A percentile compares a stretch with the other conserved stretches of the same genome.
Conservation (phyloP, 1,139 yeast species). For the Blastobotrys aristatus region DNA sequence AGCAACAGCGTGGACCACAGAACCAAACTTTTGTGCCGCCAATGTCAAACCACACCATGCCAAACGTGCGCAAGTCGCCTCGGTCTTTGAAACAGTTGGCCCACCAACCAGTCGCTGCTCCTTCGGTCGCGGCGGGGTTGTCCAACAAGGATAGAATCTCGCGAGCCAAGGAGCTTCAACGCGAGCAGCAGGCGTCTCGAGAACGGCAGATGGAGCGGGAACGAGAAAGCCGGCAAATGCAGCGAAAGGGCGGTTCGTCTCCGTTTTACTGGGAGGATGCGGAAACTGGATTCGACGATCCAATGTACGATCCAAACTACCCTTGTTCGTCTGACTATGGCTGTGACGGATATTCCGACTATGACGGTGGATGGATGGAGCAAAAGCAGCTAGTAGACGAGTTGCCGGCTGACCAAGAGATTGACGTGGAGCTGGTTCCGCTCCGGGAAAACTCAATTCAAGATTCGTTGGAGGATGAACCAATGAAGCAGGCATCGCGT, state of each 20-base stretch:
- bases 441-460: neutral
- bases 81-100: neutral
- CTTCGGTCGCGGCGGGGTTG: no score
- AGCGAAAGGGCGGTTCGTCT: neutral
- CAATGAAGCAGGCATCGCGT: neutral
- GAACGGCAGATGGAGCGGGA: slow-evolving; percentile 11
- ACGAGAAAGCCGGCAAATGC: slow-evolving; percentile 3
- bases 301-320: neutral
- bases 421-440: neutral
- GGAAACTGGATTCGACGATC: slow-evolving; percentile 3
- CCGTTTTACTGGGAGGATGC: slow-evolving; percentile 3
- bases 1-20: no score
- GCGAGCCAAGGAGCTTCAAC: slow-evolving; percentile 9
- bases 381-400: neutral
- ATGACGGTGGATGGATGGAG: neutral
- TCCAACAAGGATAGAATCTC: slow-evolving; percentile 13
- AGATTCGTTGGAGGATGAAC: neutral
- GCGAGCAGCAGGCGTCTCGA: slow-evolving; percentile 8
- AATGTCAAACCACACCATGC: neutral
- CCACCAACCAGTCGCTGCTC: no score
- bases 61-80: neutral
- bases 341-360: neutral
- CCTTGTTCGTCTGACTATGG: neutral
- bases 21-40: no score
- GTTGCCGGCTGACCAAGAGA: neutral